These are phyloP conservation scores for Citrus mangshanensis DNA, from an alignment of 345 rosid genomes.

Conservation along the genomic window DNA sequence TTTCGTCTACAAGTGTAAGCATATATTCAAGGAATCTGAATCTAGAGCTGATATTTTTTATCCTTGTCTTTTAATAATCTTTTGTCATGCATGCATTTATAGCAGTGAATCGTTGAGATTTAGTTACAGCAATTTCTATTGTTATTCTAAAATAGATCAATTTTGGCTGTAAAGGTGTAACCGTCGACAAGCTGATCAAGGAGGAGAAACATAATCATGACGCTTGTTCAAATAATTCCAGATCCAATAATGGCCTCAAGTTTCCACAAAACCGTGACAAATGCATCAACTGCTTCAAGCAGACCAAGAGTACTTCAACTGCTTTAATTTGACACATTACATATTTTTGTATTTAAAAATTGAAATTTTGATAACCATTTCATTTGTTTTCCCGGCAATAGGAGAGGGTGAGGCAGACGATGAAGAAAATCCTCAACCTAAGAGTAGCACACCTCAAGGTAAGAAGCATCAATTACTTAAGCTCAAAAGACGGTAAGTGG, in stretches of 20 bases:
- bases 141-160: neutral
- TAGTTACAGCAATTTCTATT: neutral
- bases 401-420: neutral
- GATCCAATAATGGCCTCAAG: neutral
- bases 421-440: neutral
- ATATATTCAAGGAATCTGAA: neutral
- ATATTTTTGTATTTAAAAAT: neutral
- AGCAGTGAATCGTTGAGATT: no score
- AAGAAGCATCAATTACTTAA: neutral
- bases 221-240: neutral
- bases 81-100: neutral
- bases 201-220: neutral
- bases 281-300: neutral
- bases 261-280: neutral
- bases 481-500: neutral
- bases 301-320: neutral
- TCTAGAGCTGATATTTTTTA: no score
- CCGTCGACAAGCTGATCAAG: neutral
- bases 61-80: no score
- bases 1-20: slow-evolving; percentile 18
- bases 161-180: neutral
- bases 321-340: neutral
- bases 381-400: neutral
- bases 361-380: neutral
- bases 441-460: no score